Evolutionary conservation across 768 basidiomycete genomes (phyloP).

Genomic region (Nidularia pulvinata): DNA sequence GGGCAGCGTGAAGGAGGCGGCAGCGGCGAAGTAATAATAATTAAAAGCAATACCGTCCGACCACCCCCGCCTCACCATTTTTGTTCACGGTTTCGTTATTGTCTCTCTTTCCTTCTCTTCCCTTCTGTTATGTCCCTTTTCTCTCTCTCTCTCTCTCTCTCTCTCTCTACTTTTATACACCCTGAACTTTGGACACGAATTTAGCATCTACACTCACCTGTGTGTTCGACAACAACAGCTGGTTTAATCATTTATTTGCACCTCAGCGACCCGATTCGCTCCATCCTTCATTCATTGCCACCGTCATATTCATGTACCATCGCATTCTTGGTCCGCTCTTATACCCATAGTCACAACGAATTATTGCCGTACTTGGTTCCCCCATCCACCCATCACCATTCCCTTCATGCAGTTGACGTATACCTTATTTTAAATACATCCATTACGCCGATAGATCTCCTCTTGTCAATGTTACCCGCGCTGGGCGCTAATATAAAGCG

Average conservation of each 20-base stretch:
- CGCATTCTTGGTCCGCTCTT: constrained; percentile 6
- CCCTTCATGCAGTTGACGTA: too few species aligned
- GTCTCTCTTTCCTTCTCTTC: background rate
- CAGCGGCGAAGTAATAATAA: constrained; percentile 9
- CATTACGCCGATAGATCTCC: too few species aligned
- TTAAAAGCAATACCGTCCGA: too few species aligned
- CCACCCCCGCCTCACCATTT: too few species aligned
- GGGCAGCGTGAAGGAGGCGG: constrained; percentile 41
- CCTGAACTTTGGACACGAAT: constrained; percentile 14
- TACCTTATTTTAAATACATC: too few species aligned
- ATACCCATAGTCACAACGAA: constrained; percentile 14
- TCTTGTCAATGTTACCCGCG: too few species aligned
- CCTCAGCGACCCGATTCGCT: constrained; percentile 15
- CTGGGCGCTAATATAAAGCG: too few species aligned
- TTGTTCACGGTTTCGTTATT: too few species aligned
- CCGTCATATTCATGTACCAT: constrained; percentile 5
- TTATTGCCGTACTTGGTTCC: background rate
- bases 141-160: background rate
- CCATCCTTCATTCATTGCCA: constrained; percentile 5
- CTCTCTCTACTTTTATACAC: background rate
- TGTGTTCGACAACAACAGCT: too few species aligned
- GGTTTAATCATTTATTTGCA: too few species aligned
- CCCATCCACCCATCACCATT: background rate
- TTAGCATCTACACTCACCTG: constrained; percentile 15
- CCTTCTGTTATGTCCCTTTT: background rate